A percentile compares a stretch with the other conserved stretches of the same genome.
Evolutionary conservation across 176 grass and related monocot species (phyloP).

Genomic region (Aegilops tauschii): DNA sequence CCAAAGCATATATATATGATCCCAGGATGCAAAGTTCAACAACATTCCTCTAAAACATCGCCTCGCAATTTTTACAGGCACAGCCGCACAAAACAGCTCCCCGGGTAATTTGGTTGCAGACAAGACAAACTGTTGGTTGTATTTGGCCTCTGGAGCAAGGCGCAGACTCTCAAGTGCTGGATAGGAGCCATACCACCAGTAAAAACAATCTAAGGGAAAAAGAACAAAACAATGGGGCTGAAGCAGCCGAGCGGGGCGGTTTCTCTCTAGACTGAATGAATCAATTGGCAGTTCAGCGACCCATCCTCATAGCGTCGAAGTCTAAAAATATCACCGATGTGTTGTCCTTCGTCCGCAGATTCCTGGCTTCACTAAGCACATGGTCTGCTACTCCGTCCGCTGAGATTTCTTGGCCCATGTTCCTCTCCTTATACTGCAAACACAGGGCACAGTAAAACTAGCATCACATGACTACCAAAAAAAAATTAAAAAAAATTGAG

Average conservation of each 20-base stretch:
- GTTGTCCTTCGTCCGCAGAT: constrained; percentile 62
- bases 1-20: constrained; percentile 4
- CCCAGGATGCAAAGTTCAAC: constrained; percentile 12
- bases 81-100: constrained; percentile 14
- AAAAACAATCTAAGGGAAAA: not conserved
- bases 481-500: not conserved
- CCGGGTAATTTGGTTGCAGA: constrained; percentile 2
- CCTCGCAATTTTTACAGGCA: constrained; percentile 12
- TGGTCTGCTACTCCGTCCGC: constrained; percentile 52
- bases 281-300: constrained; percentile 18
- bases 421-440: constrained; percentile 49
- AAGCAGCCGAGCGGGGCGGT: not conserved
- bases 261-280: not conserved
- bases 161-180: not conserved
- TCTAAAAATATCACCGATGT: constrained; percentile 77
- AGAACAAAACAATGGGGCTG: constrained; percentile 22
- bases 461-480: not conserved
- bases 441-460: not conserved
- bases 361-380: constrained; percentile 56
- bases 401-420: constrained; percentile 21
- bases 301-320: constrained; percentile 56
- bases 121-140: constrained; percentile 6
- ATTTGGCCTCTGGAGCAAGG: constrained; percentile 17
- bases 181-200: not conserved
- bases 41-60: not conserved